phyloP scores from a whole-genome alignment of 768 basidiomycete genomes.

The Lactarius pseudohatsudake region DNA sequence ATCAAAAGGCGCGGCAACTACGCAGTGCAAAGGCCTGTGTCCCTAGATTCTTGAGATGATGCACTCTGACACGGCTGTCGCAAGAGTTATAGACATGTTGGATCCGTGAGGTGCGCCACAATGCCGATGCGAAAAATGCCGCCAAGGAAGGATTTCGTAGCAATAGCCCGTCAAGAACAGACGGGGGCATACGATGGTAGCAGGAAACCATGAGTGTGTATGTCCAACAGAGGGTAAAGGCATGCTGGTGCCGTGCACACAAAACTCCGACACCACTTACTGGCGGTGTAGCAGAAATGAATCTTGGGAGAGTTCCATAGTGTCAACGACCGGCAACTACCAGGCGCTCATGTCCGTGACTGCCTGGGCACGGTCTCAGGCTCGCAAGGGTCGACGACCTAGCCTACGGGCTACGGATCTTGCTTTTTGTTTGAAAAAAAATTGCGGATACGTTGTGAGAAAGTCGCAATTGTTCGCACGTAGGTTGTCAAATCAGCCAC shows the following conservation, averaged over 20 bases:
- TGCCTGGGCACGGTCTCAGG: neutral
- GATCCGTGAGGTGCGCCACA: neutral
- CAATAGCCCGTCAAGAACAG: neutral
- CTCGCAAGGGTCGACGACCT: neutral
- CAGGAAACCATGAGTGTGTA: neutral
- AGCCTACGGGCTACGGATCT: neutral
- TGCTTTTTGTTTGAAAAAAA: neutral
- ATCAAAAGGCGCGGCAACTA: neutral
- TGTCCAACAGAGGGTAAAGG: conserved; percentile 15
- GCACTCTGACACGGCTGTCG: neutral
- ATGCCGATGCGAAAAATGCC: conserved; percentile 3
- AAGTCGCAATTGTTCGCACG: neutral
- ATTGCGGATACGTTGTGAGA: neutral
- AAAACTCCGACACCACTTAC: neutral
- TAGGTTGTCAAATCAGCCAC: neutral
- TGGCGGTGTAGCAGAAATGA: conserved; percentile 2
- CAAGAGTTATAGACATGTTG: conserved; percentile 7
- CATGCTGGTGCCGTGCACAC: conserved; percentile 4
- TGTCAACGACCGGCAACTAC: conserved; percentile 8
- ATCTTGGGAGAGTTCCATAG: conserved; percentile 1
- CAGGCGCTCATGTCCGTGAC: conserved; percentile 12
- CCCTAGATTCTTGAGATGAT: neutral
- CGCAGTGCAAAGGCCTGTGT: too few species aligned
- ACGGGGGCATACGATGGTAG: neutral
- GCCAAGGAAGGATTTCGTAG: neutral